These are phyloP conservation scores for Paramecium sonneborni DNA, from an alignment of 73 alveolate species.

Conservation along the genomic window DNA sequence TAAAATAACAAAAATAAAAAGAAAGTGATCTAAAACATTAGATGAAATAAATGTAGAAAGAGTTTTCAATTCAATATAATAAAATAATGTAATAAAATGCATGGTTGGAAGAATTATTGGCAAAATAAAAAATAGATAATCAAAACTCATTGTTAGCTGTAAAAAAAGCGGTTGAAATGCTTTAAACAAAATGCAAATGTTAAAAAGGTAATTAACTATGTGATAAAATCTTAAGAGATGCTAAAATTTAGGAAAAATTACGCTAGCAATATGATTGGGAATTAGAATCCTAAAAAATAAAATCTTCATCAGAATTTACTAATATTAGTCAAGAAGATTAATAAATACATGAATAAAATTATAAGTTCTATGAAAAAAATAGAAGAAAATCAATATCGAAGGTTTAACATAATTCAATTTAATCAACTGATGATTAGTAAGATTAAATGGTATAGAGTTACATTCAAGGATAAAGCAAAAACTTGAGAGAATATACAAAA, in stretches of 20 bases:
- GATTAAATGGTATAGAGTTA: neutral
- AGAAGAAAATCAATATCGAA: neutral
- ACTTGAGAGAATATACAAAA: neutral
- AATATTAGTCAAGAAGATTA: neutral
- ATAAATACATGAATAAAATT: neutral
- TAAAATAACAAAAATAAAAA: neutral
- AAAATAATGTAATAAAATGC: neutral
- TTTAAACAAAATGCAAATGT: conserved; percentile 1
- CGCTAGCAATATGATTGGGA: neutral
- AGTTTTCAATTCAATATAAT: neutral
- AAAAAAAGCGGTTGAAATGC: conserved; percentile 29
- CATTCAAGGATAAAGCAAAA: neutral
- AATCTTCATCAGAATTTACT: neutral
- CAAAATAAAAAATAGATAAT: conserved; percentile 43
- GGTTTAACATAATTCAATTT: neutral
- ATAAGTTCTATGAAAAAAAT: neutral
- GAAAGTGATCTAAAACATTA: neutral
- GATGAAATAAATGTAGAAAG: neutral
- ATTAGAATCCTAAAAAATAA: neutral
- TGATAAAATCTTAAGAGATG: conserved; percentile 33
- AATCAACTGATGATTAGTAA: neutral
- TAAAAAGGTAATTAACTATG: neutral
- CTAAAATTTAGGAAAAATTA: neutral
- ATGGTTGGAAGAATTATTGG: conserved; percentile 30
- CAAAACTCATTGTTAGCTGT: conserved; percentile 37